Evolutionary conservation across 305 asterid genomes (phyloP), one percentile per base, ranked within the genome.

Genomic region (Salvia sclarea): DNA sequence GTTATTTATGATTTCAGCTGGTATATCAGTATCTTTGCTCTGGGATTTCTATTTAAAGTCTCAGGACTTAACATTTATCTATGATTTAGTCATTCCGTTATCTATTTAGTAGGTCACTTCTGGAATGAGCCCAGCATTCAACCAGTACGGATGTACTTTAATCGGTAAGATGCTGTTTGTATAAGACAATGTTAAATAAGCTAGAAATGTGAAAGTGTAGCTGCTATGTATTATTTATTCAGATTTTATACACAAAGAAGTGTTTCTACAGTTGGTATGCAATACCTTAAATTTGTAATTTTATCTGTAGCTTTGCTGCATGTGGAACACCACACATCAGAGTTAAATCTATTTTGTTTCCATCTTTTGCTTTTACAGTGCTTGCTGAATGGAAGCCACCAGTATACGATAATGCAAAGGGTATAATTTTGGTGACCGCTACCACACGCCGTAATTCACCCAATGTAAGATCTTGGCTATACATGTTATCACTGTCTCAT

Each of bases 381-480:
- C 92, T 92, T 74, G 91, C 96, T 72, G 98, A 92, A 81, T 87
- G 98, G 98, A 92, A 92, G 79, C 92, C 91, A 4, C 98, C 96
- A 18, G 92, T 92, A 10, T 86, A 89, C 73, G 92, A 87, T 71
- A 87, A 89, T 71, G 77, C 81, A 43, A 81, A 41, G 40, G 98
- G 98, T 40, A 70, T 92, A 78, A 77, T 63, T 57, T 75, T 92
- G 83, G 91, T 87, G 83, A 87, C 96, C 20, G 98, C 96, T 49
- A 80, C 91, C 50, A 92, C 96, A 49, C 91, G 95, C 50, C 92
- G 96, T 28, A 92, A 92, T 77, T 89, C 96, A 66, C 98, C 96
- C 30, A 87, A 88, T 83, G 98, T 92, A 79, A 81, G 90, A 41
- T 31, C 33, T 64, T 18, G 20, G 28, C 17, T 35, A 35, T 30